Conservation (phyloP, 1,139 yeast species). For the Debaryomycetaceae sp. region DNA sequence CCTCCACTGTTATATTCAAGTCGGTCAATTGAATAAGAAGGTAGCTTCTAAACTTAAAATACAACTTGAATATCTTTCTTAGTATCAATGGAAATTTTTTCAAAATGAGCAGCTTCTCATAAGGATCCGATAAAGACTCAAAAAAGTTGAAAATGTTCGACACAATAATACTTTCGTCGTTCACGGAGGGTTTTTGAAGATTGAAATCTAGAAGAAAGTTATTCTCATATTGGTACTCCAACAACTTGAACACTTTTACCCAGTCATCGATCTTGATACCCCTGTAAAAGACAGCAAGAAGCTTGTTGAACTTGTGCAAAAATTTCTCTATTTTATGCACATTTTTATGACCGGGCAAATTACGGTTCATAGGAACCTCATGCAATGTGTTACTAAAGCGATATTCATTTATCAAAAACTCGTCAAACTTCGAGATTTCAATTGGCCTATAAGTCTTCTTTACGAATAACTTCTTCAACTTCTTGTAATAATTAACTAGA, state of each 20-base stretch:
- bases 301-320: conserved; percentile 60
- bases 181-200: conserved; percentile 34
- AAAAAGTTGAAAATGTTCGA: conserved; percentile 73
- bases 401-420: conserved; percentile 35
- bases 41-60: conserved; percentile 63
- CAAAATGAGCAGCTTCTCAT: conserved; percentile 41
- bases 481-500: conserved; percentile 59
- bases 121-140: conserved; percentile 49
- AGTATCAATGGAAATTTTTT: conserved; percentile 67
- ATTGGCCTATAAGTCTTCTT: conserved; percentile 76
- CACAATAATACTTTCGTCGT: conserved; percentile 58
- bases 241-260: conserved; percentile 68
- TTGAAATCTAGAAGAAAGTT: conserved; percentile 60
- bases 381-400: conserved; percentile 39
- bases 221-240: conserved; percentile 60
- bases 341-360: conserved; percentile 46
- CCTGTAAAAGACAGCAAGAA: conserved; percentile 57
- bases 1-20: conserved; percentile 48
- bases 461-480: conserved; percentile 68
- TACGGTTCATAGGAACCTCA: conserved; percentile 48
- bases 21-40: conserved; percentile 67
- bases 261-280: conserved; percentile 71
- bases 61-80: conserved; percentile 62
- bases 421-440: conserved; percentile 39
- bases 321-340: conserved; percentile 50